These are phyloP conservation scores for Rhodamnia argentea DNA, from an alignment of 345 rosid genomes.

Conservation along the genomic window DNA sequence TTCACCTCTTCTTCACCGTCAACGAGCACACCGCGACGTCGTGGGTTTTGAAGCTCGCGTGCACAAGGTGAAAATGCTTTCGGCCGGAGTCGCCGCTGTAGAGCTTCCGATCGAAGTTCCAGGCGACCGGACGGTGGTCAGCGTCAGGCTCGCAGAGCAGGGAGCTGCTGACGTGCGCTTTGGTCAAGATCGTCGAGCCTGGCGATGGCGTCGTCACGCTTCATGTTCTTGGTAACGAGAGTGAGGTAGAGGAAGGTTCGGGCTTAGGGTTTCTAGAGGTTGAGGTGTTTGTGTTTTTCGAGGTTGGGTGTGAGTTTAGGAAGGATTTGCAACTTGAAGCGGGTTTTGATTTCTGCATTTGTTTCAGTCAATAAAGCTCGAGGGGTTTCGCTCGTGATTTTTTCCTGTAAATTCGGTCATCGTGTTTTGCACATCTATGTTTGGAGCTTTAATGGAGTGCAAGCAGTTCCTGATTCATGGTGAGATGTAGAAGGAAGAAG, in stretches of 20 bases:
- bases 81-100: slow-evolving; percentile 1
- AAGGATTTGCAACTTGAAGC: slow-evolving; percentile 96
- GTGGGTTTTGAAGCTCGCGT: too few relatives aligned
- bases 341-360: slow-evolving; percentile 21
- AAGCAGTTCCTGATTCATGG: too few relatives aligned
- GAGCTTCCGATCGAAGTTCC: slow-evolving; percentile 12
- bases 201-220: slow-evolving; percentile 58
- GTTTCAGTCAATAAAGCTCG: neutral
- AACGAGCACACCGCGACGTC: too few relatives aligned
- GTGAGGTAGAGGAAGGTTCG: slow-evolving; percentile 2
- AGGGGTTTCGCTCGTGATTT: too few relatives aligned
- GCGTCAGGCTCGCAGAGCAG: slow-evolving; percentile 62
- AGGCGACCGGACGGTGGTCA: slow-evolving; percentile 52
- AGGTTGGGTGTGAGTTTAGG: slow-evolving; percentile 25
- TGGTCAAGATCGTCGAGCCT: slow-evolving; percentile 70
- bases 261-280: neutral
- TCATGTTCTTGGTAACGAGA: slow-evolving; percentile 53
- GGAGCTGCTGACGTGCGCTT: slow-evolving; percentile 77
- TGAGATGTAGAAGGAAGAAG: too few relatives aligned
- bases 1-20: too few relatives aligned
- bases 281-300: neutral
- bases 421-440: too few relatives aligned
- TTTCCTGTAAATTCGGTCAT: too few relatives aligned
- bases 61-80: slow-evolving; percentile 25
- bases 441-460: too few relatives aligned